Conservation (phyloP, 495 filamentous ascomycete genomes). For the Penicillium malachiteum region DNA sequence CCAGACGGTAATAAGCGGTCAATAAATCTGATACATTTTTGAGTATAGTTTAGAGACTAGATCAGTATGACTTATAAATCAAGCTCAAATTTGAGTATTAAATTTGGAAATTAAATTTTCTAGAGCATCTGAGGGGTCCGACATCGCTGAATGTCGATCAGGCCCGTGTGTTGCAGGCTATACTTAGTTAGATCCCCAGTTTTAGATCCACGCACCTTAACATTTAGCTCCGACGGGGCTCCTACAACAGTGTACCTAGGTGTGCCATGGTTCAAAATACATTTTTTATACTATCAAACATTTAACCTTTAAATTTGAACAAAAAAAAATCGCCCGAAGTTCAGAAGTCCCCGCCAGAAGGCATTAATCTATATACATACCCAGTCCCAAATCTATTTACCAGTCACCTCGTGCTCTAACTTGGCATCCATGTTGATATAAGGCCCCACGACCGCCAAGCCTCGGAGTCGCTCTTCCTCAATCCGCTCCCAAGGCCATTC, state of each 20-base stretch:
- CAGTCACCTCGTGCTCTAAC: slow-evolving; percentile 8
- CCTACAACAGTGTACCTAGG: background rate
- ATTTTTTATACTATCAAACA: background rate
- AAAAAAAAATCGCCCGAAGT: background rate
- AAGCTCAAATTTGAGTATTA: background rate
- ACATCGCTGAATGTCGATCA: slow-evolving; percentile 6
- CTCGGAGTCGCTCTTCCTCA: slow-evolving; percentile 56
- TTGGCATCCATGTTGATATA: slow-evolving; percentile 52
- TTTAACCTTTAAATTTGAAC: no score
- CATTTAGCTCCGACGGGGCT: background rate
- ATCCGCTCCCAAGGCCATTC: slow-evolving; percentile 57
- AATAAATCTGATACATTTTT: no score
- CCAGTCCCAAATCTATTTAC: slow-evolving; percentile 3
- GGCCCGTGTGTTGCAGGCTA: background rate
- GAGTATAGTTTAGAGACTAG: no score
- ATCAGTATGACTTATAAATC: no score
- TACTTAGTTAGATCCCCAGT: background rate
- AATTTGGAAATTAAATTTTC: background rate
- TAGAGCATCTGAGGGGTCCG: background rate
- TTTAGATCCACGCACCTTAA: slow-evolving; percentile 6
- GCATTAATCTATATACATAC: background rate
- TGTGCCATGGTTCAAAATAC: background rate
- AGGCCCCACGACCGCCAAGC: slow-evolving; percentile 52
- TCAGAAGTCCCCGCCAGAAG: background rate
- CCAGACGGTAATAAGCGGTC: background rate